Percentiles rank a stretch among this genome's conserved stretches.
Conservation (phyloP, 2,329 filamentous ascomycete genomes). For the Rosellinia necatrix region DNA sequence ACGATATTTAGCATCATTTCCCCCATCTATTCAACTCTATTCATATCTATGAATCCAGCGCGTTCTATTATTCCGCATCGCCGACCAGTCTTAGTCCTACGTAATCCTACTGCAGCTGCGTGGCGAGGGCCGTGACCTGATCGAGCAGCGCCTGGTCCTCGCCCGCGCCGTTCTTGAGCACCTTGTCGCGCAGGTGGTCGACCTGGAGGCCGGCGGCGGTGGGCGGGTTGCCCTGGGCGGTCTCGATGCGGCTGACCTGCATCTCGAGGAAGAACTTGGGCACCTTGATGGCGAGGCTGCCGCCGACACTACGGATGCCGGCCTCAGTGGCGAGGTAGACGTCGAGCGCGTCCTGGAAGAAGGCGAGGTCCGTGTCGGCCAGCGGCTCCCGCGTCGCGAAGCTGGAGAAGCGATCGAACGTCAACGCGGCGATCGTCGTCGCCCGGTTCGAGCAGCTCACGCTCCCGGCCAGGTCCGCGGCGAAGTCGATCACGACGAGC, state of each 20-base stretch:
- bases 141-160: slow-evolving; percentile 55
- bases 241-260: slow-evolving; percentile 63
- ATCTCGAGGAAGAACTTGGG: slow-evolving; percentile 67
- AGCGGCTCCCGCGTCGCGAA: slow-evolving; percentile 59
- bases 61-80: neutral
- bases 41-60: neutral
- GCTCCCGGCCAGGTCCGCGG: slow-evolving; percentile 45
- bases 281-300: slow-evolving; percentile 60
- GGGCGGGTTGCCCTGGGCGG: slow-evolving; percentile 60
- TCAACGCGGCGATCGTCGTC: slow-evolving; percentile 56
- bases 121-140: slow-evolving; percentile 48
- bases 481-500: slow-evolving; percentile 57
- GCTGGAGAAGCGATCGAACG: slow-evolving; percentile 57
- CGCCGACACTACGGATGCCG: slow-evolving; percentile 58
- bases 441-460: slow-evolving; percentile 55
- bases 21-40: neutral
- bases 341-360: slow-evolving; percentile 59
- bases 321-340: slow-evolving; percentile 65
- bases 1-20: too few relatives aligned
- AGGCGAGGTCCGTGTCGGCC: slow-evolving; percentile 52
- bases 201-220: slow-evolving; percentile 57
- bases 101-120: slow-evolving; percentile 26
- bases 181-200: slow-evolving; percentile 62
- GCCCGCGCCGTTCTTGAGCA: slow-evolving; percentile 57
- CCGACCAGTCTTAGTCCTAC: too few relatives aligned